These are phyloP conservation scores for Paecilomyces niveus DNA, from an alignment of 2,329 filamentous ascomycete species.

Conservation along the genomic window DNA sequence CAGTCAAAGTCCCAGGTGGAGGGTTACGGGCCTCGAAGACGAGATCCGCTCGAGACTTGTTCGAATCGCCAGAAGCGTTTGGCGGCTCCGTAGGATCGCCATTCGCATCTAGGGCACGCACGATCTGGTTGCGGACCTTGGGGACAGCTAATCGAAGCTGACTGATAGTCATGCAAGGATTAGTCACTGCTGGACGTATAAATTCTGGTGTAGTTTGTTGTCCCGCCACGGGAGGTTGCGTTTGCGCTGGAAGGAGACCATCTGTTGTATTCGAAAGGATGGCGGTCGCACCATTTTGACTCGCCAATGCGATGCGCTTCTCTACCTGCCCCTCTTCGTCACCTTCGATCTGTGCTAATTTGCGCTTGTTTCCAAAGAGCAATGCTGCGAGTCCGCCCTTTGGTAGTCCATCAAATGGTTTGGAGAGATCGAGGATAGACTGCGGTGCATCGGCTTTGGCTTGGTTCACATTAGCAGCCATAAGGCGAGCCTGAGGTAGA, in stretches of 20 bases:
- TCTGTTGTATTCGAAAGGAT: conserved; percentile 71
- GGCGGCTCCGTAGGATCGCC: conserved; percentile 39
- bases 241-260: conserved; percentile 68
- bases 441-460: conserved; percentile 67
- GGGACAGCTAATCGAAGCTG: conserved; percentile 84
- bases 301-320: conserved; percentile 53
- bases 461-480: conserved; percentile 61
- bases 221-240: conserved; percentile 53
- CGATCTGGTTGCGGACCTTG: conserved; percentile 72
- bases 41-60: conserved; percentile 57
- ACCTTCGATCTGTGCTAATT: conserved; percentile 63
- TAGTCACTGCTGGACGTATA: conserved; percentile 79
- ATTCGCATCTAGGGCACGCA: conserved; percentile 64
- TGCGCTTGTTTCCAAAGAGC: conserved; percentile 88
- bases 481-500: conserved; percentile 77
- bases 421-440: conserved; percentile 80
- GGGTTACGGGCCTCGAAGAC: conserved; percentile 88
- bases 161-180: conserved; percentile 71
- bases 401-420: conserved; percentile 87
- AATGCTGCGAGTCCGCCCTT: conserved; percentile 80
- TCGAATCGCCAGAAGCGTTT: conserved; percentile 27
- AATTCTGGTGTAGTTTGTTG: conserved; percentile 70
- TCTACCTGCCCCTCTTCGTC: conserved; percentile 62
- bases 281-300: conserved; percentile 61
- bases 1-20: conserved; percentile 50